Percentiles rank a stretch among this genome's conserved stretches.
Conservation (phyloP, 352 stramenopile genomes). For the Phytophthora sp. region DNA sequence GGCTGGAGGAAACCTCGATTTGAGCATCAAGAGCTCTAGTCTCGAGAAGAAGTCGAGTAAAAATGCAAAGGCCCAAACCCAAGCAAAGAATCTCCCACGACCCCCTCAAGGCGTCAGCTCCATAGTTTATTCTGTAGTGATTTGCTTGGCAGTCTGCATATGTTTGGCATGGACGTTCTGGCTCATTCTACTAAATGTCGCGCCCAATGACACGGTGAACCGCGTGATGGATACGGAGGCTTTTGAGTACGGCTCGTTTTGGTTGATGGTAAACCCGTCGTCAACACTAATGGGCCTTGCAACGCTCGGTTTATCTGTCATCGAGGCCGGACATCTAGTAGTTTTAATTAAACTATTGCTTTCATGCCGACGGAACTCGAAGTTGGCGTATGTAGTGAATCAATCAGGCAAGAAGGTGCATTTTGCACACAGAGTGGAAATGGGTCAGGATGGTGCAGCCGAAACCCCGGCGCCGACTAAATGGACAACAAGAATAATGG, state of each 20-base stretch:
- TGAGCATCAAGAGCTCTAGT: too few relatives aligned
- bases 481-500: neutral
- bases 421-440: neutral
- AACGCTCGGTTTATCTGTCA: neutral
- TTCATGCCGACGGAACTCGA: neutral
- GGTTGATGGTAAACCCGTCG: conserved; percentile 16
- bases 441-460: neutral
- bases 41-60: too few relatives aligned
- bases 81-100: too few relatives aligned
- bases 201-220: conserved; percentile 22
- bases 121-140: too few relatives aligned
- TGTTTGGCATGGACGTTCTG: conserved; percentile 19
- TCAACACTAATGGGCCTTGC: neutral
- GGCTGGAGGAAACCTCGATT: too few relatives aligned
- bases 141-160: neutral
- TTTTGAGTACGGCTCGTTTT: conserved; percentile 32
- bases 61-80: too few relatives aligned
- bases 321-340: conserved; percentile 6
- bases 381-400: neutral
- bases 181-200: conserved; percentile 18
- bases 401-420: neutral
- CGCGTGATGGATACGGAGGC: conserved; percentile 22
- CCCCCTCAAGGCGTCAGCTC: too few relatives aligned
- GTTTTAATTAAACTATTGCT: conserved; percentile 4
- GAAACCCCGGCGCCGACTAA: neutral